These are phyloP conservation scores for Alloascoidea africana DNA, from an alignment of 805 yeast species.

Conservation along the genomic window DNA sequence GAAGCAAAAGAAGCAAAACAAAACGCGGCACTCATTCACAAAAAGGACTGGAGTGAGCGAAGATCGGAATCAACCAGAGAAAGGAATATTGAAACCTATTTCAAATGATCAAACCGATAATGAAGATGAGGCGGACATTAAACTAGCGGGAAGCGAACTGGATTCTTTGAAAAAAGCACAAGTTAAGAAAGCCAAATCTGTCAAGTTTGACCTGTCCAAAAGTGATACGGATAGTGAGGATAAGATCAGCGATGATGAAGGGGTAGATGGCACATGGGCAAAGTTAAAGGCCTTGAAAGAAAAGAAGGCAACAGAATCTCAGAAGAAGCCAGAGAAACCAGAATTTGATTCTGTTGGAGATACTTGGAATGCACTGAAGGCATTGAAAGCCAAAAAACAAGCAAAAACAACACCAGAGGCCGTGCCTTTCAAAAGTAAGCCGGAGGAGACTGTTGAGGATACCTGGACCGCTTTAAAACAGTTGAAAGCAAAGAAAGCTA, in stretches of 20 bases:
- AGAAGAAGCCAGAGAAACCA: slow-evolving; percentile 8
- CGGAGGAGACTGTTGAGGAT: slow-evolving; percentile 18
- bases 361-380: slow-evolving; percentile 28
- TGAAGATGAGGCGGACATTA: slow-evolving; percentile 6
- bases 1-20: slow-evolving; percentile 18
- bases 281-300: slow-evolving; percentile 15
- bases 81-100: slow-evolving; percentile 20
- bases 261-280: slow-evolving; percentile 15
- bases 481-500: slow-evolving; percentile 12
- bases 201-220: slow-evolving; percentile 10
- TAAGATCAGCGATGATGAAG: slow-evolving; percentile 12
- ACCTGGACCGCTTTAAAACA: slow-evolving; percentile 21
- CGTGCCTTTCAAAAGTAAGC: slow-evolving; percentile 11
- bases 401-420: slow-evolving; percentile 5
- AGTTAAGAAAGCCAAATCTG: slow-evolving; percentile 1
- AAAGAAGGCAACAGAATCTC: slow-evolving; percentile 6
- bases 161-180: slow-evolving; percentile 3
- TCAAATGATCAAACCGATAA: slow-evolving; percentile 8
- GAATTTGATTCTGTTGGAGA: slow-evolving; percentile 20
- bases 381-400: slow-evolving; percentile 20
- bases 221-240: slow-evolving; percentile 14
- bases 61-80: slow-evolving; percentile 21
- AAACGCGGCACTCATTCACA: slow-evolving; percentile 6
- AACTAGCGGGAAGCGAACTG: slow-evolving; percentile 5
- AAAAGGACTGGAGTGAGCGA: slow-evolving; percentile 1